Evolutionary conservation across 306 rosid species (phyloP).

Genomic region (Astragalus membranaceus): DNA sequence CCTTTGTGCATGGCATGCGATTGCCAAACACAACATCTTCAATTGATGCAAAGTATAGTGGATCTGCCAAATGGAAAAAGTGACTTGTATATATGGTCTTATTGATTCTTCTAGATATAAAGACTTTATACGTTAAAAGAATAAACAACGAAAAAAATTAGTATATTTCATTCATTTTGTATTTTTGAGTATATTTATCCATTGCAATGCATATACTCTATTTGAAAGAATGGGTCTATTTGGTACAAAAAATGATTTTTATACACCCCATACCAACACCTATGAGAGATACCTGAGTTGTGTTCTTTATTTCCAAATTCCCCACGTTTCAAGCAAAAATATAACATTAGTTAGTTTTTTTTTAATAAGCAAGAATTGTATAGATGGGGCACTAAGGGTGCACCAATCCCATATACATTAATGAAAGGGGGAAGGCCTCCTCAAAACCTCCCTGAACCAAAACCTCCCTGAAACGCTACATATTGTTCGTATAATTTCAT

Average conservation of each 20-base stretch:
- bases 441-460: too few species aligned
- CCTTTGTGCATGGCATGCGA: conserved; percentile 52
- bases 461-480: too few species aligned
- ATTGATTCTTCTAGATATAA: conserved; percentile 13
- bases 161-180: background rate
- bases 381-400: too few species aligned
- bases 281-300: too few species aligned
- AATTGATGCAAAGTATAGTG: conserved; percentile 23
- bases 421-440: too few species aligned
- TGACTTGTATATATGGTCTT: background rate
- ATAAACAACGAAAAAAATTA: background rate
- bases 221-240: too few species aligned
- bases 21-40: conserved; percentile 65
- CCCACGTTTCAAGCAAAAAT: background rate
- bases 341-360: too few species aligned
- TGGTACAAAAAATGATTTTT: too few species aligned
- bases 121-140: conserved; percentile 10
- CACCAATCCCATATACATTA: too few species aligned
- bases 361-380: too few species aligned
- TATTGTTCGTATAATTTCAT: too few species aligned
- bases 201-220: background rate
- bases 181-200: background rate
- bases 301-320: background rate
- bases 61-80: background rate
- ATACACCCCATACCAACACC: too few species aligned